Evolutionary conservation across 1,284 basidiomycete species (phyloP), one percentile per base, ranked within the genome.

Genomic region (Phaffia rhodozyma): DNA sequence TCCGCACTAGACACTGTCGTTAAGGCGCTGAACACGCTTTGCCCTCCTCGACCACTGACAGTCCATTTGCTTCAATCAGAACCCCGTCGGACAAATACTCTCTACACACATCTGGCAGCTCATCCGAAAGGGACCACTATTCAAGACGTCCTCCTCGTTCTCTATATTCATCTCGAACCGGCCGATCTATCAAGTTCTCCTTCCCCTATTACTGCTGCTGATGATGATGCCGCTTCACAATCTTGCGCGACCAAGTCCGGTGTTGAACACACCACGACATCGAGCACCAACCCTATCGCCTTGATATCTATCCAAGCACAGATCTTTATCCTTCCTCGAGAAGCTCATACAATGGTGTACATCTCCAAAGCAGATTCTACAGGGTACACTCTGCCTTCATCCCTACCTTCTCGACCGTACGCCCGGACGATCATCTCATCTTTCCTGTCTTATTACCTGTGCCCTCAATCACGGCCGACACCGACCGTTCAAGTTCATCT

Each of bases 351-450:
- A 1, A 81, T 98, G 47, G 77, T 98, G 27, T 97, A 97, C 75
- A 81, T 97, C 55, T 89, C 89, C 58, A 98, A 98, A 76, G 84
- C 97, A 62, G 96, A 97, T 74, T 86, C 91, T 18, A 91, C 91
- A 0, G 93, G 93, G 0, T 90, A 89, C 70, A 85, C 55, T 83
- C 87, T 61, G 5, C 63, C 63, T 25, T 18, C 62, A 6, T n/a
- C 54, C 25, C 47, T 54, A 38, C 48, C 55, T 32, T 49, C 47
- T 21, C 50, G 38, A 25, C 60, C 64, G n/a, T 66, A 61, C 57
- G 57, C 64, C 25, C 47, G 51, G 20, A 58, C 60, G 13, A 82
- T 97, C 61, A 84, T 89, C 47, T 78, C 79, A 29, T 78, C 86
- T 0, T 80, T 94, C 66, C 70, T 96, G 11, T 67, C 72, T 3